Evolutionary conservation across 164 flowering plant species (phyloP), one percentile per base, ranked within the genome.

Genomic region (Piper longum): DNA sequence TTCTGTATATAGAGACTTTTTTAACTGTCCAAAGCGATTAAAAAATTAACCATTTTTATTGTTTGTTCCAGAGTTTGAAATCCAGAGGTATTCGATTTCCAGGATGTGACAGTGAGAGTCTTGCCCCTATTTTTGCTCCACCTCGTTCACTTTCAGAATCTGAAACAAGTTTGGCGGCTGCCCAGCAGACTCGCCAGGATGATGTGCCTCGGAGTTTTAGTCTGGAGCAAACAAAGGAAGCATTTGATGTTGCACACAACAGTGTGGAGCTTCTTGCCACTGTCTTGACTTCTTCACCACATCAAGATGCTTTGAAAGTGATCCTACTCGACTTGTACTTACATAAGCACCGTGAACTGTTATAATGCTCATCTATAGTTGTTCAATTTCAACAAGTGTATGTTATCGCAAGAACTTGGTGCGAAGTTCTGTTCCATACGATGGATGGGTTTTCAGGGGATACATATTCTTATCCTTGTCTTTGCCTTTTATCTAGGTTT

Each of bases 81-180:
- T 85, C 91, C 4, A 83, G 98, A 67, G 96, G 98, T 9, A 73
- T 92, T 70, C 79, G 96, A 55, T 92, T 92, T 70, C 96, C 98
- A 64, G 96, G 95, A 40, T 87, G 96, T 26, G 36, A 26, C 36
- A 26, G 36, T 26, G 36, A 26, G 36, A 26, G 36, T 26, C 36
- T 26, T 26, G 36, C 84, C 44, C 97, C 97, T 4, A 86, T 93
- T 57, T 86, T 93, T 66, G 88, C 98, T 52, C 97, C 98, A 65
- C 76, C 96, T 16, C 85, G 84, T 51, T 77, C 97, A 19, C 82
- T 79, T 48, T 45, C 75, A 42, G 84, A 74, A 65, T 66, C 84
- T 41, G 91, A 85, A 72, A 2, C 64, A n/a, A 61, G 70, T 69
- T 66, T 73, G 56, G 66, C 36, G 67, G 72, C 67, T 63, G 72